Evolutionary conservation across 495 filamentous ascomycete genomes (phyloP).

Genomic region (Daldinia bambusicola): DNA sequence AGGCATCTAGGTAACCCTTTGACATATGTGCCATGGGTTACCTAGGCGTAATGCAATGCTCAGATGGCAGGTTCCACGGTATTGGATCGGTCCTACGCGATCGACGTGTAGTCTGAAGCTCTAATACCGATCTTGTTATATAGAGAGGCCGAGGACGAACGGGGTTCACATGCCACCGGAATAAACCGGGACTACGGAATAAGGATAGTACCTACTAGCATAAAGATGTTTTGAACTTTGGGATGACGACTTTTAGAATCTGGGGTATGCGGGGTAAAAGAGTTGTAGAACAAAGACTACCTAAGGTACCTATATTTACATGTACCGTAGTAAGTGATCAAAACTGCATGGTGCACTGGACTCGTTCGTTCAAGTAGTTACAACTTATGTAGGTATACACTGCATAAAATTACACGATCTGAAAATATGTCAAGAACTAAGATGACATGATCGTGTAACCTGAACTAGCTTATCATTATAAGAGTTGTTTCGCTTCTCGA

Average conservation of each 20-base stretch:
- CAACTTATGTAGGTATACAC: no score
- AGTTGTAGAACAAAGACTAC: background rate
- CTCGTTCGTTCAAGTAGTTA: background rate
- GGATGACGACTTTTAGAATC: background rate
- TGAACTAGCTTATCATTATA: background rate
- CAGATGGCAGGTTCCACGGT: background rate
- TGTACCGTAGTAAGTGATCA: background rate
- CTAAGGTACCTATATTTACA: background rate
- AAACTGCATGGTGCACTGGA: background rate
- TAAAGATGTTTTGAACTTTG: constrained; percentile 5
- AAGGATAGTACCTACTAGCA: no score
- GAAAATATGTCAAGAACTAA: background rate
- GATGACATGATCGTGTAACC: background rate
- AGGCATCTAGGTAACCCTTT: no score
- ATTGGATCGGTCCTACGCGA: background rate
- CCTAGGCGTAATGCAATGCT: background rate
- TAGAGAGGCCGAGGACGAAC: background rate
- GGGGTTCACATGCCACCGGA: constrained; percentile 36
- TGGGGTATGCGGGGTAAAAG: constrained; percentile 24
- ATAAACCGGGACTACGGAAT: constrained; percentile 21
- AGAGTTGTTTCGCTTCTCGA: background rate
- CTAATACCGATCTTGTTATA: background rate
- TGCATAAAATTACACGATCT: background rate
- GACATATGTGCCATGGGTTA: background rate
- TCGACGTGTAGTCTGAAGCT: background rate